Base-by-base conservation (phyloP, 805 yeast genomes). In the Clavispora phyllophila region DNA sequence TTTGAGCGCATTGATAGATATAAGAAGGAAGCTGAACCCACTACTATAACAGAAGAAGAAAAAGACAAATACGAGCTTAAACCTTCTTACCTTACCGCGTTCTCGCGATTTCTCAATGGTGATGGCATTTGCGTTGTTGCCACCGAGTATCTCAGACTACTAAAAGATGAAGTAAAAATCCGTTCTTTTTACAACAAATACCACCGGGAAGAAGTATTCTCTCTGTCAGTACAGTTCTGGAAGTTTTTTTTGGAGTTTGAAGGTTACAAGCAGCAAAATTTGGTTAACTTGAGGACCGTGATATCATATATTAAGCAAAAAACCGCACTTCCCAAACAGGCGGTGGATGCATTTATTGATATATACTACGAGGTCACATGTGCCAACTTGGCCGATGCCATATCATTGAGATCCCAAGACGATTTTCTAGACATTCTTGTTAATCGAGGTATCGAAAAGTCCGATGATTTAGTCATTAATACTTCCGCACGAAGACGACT, bases 161-260 rank as follows among this genome's bases (percentile, higher is more conserved):
- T 58, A 64, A 65, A 60, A 52, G 18, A 40, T 12, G 25, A 42
- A 2, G 28, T 12, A 3, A 24, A 37, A 23, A 45, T 57, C 13
- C 49, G 70, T 20, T 44, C 44, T n/a, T 58, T 67, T 36, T 68
- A 60, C 53, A 65, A 65, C 46, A 50, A 45, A 18, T 50, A 53
- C 41, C 53, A 59, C 45, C 43, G 43, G 4, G 58, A 67, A 25
- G 48, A 55, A 1, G 53, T 62, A 3, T 53, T 81, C 12, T 61
- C 61, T 35, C 53, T 62, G 5, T 73, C 79, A 1, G 59, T 60
- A 5, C 52, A 68, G 17, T 84, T 81, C 51, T 84, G 89, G 89
- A 55, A 60, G 9, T 70, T 72, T 31, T 79, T 63, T 46, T 71
- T 82, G 46, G 75, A 76, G 37, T 79, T 75, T 51, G 84, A 82